Evolutionary conservation across 768 basidiomycete species (phyloP).

Genomic region (Dendrothele bispora): DNA sequence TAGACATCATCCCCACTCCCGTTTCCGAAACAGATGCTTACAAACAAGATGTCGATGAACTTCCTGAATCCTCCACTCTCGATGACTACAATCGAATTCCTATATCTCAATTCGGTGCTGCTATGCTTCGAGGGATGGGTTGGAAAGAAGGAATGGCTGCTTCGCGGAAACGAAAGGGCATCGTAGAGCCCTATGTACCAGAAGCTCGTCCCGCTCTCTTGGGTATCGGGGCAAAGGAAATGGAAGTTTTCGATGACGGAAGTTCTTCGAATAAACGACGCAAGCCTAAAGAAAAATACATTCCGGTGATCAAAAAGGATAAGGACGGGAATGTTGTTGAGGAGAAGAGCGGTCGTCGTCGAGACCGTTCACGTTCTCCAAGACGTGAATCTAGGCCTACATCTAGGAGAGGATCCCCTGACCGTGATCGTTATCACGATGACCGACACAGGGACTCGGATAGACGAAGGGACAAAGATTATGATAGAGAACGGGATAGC

Average conservation of each 20-base stretch:
- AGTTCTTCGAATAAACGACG: constrained; percentile 50
- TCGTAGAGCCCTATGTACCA: constrained; percentile 81
- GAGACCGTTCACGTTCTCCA: constrained; percentile 38
- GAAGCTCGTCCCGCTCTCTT: constrained; percentile 79
- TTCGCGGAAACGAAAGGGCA: constrained; percentile 59
- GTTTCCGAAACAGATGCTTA: constrained; percentile 82
- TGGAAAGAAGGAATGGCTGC: constrained; percentile 86
- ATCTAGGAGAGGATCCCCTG: constrained; percentile 54
- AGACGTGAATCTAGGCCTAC: constrained; percentile 34
- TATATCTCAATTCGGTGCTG: constrained; percentile 89
- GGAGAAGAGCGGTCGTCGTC: constrained; percentile 19
- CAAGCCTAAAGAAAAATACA: constrained; percentile 72
- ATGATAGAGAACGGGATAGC: constrained; percentile 24
- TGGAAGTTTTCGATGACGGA: constrained; percentile 70
- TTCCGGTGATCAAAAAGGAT: constrained; percentile 80
- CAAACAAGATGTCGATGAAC: constrained; percentile 76
- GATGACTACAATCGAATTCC: constrained; percentile 92
- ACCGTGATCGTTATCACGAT: constrained; percentile 31
- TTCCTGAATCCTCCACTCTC: constrained; percentile 74
- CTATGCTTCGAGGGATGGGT: constrained; percentile 94
- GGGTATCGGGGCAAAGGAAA: constrained; percentile 93
- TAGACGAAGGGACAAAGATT: constrained; percentile 23
- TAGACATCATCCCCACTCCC: constrained; percentile 67
- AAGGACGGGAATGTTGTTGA: constrained; percentile 34
- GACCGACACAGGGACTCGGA: constrained; percentile 29